Conservation (phyloP, 495 filamentous ascomycete species). For the Xylaria venustula region DNA sequence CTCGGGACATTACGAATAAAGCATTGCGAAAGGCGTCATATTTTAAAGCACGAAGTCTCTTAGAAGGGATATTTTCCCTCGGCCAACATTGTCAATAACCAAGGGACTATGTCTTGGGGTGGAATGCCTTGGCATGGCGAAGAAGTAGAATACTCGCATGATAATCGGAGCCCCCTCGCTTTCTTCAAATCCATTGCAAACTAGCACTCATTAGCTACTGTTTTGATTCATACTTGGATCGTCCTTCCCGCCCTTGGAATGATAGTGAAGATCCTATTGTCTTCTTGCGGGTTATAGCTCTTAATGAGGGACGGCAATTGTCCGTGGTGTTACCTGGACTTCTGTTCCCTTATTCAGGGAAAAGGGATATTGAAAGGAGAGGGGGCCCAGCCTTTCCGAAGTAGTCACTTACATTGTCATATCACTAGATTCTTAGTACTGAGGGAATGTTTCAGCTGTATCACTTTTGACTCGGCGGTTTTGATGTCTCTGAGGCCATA, state of each 20-base stretch:
- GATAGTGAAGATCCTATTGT: neutral
- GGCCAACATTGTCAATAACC: neutral
- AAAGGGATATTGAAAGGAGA: neutral
- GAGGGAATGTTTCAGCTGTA: constrained; percentile 2
- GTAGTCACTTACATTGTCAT: neutral
- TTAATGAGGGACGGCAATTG: neutral
- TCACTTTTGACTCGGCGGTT: neutral
- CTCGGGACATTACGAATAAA: neutral
- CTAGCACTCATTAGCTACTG: neutral
- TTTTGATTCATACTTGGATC: constrained; percentile 7
- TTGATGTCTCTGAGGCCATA: neutral
- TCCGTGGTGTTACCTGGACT: neutral
- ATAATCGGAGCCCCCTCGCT: neutral
- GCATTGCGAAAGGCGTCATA: constrained; percentile 5
- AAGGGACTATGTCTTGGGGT: neutral
- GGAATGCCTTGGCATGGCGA: constrained; percentile 15
- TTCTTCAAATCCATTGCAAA: constrained; percentile 6
- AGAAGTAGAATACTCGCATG: neutral
- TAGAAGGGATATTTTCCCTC: neutral
- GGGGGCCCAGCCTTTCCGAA: neutral
- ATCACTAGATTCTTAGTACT: neutral
- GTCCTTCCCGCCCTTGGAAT: constrained; percentile 11
- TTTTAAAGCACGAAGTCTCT: constrained; percentile 9
- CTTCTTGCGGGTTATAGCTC: neutral
- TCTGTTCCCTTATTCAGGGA: neutral